Conservation (phyloP, 306 rosid species). For the Castanea mollissima region DNA sequence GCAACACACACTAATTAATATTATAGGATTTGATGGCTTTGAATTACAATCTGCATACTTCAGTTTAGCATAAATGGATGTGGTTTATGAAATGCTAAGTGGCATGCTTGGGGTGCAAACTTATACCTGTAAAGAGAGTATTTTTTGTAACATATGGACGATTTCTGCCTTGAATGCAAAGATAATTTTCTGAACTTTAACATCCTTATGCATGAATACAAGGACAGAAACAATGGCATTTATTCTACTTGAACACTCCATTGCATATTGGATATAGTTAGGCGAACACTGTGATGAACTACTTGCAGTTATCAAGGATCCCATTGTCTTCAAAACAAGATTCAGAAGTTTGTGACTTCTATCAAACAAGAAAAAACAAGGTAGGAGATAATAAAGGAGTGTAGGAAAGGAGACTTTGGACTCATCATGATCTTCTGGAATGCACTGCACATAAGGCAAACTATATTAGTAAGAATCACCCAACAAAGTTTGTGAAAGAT, state of each 20-base stretch:
- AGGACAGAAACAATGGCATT: constrained; percentile 47
- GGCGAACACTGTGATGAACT: constrained; percentile 18
- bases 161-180: constrained; percentile 48
- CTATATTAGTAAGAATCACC: constrained; percentile 1
- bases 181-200: constrained; percentile 37
- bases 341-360: constrained; percentile 55
- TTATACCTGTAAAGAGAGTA: constrained; percentile 49
- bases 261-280: constrained; percentile 24
- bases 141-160: constrained; percentile 33
- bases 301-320: constrained; percentile 38
- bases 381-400: constrained; percentile 44
- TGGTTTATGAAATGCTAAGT: neutral
- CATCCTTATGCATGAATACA: constrained; percentile 47
- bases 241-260: constrained; percentile 29
- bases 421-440: constrained; percentile 42
- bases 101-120: constrained; percentile 19
- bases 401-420: constrained; percentile 21
- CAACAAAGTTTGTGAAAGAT: neutral
- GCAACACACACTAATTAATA: neutral
- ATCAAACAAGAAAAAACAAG: constrained; percentile 72
- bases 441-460: constrained; percentile 38
- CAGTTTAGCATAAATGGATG: neutral
- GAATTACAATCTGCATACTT: neutral
- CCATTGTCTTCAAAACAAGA: constrained; percentile 55
- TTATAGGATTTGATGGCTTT: neutral